Evolutionary conservation across 1,284 basidiomycete species (phyloP).

Genomic region (Vanrija sp.): DNA sequence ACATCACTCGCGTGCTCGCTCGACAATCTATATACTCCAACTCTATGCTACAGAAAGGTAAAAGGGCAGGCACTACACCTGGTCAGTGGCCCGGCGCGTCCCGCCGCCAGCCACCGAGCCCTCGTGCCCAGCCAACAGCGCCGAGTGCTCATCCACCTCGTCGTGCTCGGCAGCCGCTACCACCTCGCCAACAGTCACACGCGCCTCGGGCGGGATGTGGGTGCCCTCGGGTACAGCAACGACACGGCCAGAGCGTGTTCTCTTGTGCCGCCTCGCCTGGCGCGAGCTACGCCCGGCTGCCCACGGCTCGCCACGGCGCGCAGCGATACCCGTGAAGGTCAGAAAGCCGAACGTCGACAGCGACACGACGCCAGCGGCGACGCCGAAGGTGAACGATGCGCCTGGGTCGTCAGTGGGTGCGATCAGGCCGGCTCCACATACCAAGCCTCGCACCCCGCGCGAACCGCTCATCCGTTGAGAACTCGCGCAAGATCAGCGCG

Average conservation of each 20-base stretch:
- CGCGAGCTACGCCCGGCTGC: conserved; percentile 45
- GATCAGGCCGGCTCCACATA: conserved; percentile 14
- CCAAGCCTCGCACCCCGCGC: conserved; percentile 36
- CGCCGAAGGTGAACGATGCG: conserved; percentile 42
- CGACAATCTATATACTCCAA: too few relatives aligned
- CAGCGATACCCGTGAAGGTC: conserved; percentile 47
- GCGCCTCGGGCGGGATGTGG: conserved; percentile 34
- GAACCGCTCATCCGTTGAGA: conserved; percentile 44
- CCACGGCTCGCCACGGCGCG: conserved; percentile 46
- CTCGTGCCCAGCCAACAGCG: conserved; percentile 24
- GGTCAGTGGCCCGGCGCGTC: conserved; percentile 10
- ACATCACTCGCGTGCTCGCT: too few relatives aligned
- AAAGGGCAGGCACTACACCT: neutral
- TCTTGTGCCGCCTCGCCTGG: conserved; percentile 37
- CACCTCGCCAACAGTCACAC: conserved; percentile 42
- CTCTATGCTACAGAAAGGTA: too few relatives aligned
- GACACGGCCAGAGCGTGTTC: conserved; percentile 44
- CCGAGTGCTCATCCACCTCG: conserved; percentile 34
- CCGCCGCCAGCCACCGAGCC: conserved; percentile 8
- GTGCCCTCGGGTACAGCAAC: conserved; percentile 41
- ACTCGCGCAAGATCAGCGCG: conserved; percentile 43
- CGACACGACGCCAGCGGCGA: conserved; percentile 39
- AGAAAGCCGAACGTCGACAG: conserved; percentile 34
- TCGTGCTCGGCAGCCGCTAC: conserved; percentile 27
- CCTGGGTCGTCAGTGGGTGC: conserved; percentile 19